Evolutionary conservation across 306 rosid species (phyloP).

Genomic region (Corylus heterophylla): DNA sequence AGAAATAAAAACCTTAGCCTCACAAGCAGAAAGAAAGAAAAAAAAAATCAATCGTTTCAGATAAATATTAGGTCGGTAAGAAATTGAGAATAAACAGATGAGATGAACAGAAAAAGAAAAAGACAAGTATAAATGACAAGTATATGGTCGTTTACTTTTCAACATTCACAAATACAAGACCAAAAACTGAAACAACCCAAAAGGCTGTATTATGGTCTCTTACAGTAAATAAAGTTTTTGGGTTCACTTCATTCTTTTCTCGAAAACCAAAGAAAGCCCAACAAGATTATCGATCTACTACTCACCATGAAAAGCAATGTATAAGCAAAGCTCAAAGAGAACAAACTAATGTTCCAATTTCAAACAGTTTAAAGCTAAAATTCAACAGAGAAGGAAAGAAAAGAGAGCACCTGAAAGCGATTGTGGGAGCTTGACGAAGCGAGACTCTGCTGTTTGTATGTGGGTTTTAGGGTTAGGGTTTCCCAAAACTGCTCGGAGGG

Average conservation of each 20-base stretch:
- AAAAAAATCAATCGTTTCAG: not conserved
- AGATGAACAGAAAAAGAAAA: not conserved
- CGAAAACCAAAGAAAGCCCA: not conserved
- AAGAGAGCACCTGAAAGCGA: conserved; percentile 26
- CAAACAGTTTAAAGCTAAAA: conserved; percentile 2
- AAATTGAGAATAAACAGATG: not conserved
- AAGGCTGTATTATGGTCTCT: conserved; percentile 5
- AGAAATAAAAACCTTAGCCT: not conserved
- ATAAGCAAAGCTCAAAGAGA: not conserved
- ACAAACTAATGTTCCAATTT: not conserved
- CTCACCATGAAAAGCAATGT: not conserved
- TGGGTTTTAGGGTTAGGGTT: conserved; percentile 27
- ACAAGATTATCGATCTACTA: conserved; percentile 18
- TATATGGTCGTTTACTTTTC: not conserved
- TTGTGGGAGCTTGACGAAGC: conserved; percentile 15
- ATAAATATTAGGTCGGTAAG: not conserved
- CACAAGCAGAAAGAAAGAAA: not conserved
- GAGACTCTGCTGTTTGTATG: not conserved
- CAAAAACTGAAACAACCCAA: not conserved
- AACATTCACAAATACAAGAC: not conserved
- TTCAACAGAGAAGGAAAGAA: not conserved
- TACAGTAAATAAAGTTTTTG: not conserved
- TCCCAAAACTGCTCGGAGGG: conserved; percentile 25
- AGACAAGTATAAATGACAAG: not conserved
- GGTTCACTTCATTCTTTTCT: not conserved